phyloP scores from a whole-genome alignment of 257 asterid genomes.

The Nicotiana tomentosiformis region DNA sequence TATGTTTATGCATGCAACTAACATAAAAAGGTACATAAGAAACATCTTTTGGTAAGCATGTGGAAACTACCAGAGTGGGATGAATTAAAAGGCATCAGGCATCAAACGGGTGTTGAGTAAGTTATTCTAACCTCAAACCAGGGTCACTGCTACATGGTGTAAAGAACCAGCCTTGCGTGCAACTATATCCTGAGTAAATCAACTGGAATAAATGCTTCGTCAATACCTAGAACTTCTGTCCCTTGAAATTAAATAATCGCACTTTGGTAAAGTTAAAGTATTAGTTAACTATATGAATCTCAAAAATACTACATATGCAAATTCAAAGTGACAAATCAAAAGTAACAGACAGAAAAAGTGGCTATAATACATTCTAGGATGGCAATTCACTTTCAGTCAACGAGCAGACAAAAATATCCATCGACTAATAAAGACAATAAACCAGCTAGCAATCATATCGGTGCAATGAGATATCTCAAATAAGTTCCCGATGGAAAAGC shows the following conservation, averaged over 20 bases:
- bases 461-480: not conserved
- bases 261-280: not conserved
- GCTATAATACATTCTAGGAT: not conserved
- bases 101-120: not conserved
- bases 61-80: not conserved
- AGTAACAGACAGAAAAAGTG: not conserved
- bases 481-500: not conserved
- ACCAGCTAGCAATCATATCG: not conserved
- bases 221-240: not conserved
- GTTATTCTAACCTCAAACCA: conserved; percentile 55
- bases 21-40: not conserved
- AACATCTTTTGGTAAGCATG: not conserved
- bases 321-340: not conserved
- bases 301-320: not conserved
- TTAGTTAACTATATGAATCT: not conserved
- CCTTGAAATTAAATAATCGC: not conserved
- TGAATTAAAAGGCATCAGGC: not conserved
- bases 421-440: not conserved
- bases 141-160: conserved; percentile 87
- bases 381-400: not conserved
- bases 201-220: conserved; percentile 34
- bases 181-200: conserved; percentile 86
- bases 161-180: conserved; percentile 93
- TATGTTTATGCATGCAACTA: not conserved
- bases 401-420: not conserved